A percentile compares a stretch with the other conserved stretches of the same genome.
phyloP scores from a whole-genome alignment of 129 eudicot genomes.

The Helianthus tuberosus region DNA sequence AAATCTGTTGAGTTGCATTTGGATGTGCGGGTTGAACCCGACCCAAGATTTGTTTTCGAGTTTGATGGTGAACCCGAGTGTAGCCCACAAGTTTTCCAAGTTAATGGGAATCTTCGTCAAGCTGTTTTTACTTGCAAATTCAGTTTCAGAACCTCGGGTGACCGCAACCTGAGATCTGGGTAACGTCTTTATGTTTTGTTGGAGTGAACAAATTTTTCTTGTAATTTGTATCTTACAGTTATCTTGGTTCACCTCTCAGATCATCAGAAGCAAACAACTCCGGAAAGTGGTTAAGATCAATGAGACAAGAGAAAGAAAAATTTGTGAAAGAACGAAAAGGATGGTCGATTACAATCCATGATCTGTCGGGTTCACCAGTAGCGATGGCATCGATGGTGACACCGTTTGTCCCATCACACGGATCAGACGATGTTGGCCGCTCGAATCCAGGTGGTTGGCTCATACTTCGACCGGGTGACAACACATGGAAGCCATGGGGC shows the following conservation, averaged over 20 bases:
- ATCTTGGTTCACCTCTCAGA: too few relatives aligned
- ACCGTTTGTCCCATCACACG: conserved; percentile 85
- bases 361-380: conserved; percentile 88
- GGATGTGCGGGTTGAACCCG: too few relatives aligned
- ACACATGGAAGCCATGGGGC: conserved; percentile 97
- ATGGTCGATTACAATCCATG: conserved; percentile 92
- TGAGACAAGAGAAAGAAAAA: conserved; percentile 33
- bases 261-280: too few relatives aligned
- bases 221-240: too few relatives aligned
- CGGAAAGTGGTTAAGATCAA: conserved; percentile 52
- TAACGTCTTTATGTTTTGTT: conserved; percentile 17
- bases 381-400: conserved; percentile 97
- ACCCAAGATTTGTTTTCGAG: too few relatives aligned
- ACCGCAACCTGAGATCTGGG: conserved; percentile 66
- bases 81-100: too few relatives aligned
- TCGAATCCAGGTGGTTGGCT: conserved; percentile 98
- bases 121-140: conserved; percentile 93
- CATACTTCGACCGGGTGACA: conserved; percentile 76
- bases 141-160: conserved; percentile 56
- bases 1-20: too few relatives aligned
- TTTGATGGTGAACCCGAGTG: too few relatives aligned
- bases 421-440: conserved; percentile 64
- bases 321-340: conserved; percentile 47
- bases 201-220: too few relatives aligned
- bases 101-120: too few relatives aligned